Evolutionary conservation across 139 green algal genomes (phyloP).

Genomic region (Pleodorina starrii): DNA sequence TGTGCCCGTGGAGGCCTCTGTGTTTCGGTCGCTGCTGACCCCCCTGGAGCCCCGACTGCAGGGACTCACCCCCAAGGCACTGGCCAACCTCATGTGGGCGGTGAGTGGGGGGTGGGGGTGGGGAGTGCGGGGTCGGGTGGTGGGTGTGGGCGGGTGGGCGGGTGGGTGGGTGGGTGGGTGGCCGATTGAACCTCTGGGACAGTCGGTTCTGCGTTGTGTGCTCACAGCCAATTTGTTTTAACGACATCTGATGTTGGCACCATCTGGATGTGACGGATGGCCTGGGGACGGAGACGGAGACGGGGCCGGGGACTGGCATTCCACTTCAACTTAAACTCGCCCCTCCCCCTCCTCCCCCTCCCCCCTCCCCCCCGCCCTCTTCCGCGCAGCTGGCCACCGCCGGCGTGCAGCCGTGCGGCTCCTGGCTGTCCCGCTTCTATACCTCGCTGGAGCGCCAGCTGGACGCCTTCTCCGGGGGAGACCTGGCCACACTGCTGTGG

Average conservation of each 20-base stretch:
- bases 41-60: slow-evolving; percentile 21
- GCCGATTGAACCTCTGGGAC: no score
- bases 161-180: no score
- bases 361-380: no score
- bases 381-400: slow-evolving; percentile 46
- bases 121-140: background rate
- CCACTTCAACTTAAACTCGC: background rate
- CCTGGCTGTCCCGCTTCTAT: slow-evolving; percentile 56
- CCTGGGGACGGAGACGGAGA: no score
- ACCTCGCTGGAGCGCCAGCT: slow-evolving; percentile 39
- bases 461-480: slow-evolving; percentile 20
- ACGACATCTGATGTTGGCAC: no score
- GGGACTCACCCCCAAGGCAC: slow-evolving; percentile 26
- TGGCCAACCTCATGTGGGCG: slow-evolving; percentile 62
- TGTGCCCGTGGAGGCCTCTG: background rate
- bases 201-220: no score
- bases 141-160: no score
- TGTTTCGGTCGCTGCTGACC: slow-evolving; percentile 19
- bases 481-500: slow-evolving; percentile 60
- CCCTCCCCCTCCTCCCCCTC: background rate
- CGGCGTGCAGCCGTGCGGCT: slow-evolving; percentile 52
- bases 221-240: no score
- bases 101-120: background rate
- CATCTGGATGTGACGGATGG: no score
- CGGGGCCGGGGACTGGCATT: no score